A percentile compares a stretch with the other conserved stretches of the same genome.
These are phyloP conservation scores for Escallonia herrerae DNA, from an alignment of 129 eudicot genomes.

Conservation along the genomic window DNA sequence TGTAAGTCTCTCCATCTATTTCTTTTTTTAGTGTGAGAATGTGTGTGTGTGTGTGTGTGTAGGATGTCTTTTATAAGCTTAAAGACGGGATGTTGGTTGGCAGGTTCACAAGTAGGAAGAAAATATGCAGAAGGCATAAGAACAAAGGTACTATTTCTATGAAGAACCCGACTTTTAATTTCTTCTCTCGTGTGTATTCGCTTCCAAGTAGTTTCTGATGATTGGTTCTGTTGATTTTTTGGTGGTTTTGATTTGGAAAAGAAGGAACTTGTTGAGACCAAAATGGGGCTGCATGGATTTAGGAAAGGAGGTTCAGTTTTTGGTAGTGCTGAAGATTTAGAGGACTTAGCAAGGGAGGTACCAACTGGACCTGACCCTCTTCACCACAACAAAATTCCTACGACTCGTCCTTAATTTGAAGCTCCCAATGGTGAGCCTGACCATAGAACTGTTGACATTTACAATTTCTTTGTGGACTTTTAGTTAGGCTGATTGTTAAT, in stretches of 20 bases:
- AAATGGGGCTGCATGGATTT: neutral
- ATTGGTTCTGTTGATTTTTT: neutral
- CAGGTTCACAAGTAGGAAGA: neutral
- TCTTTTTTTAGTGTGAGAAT: too few species aligned
- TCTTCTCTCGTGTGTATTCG: too few species aligned
- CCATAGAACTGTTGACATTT: too few species aligned
- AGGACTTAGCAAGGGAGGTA: conserved; percentile 9
- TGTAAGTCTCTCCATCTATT: neutral
- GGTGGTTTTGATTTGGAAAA: too few species aligned
- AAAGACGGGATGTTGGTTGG: neutral
- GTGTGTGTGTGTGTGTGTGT: neutral
- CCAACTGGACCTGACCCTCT: too few species aligned
- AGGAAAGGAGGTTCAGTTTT: neutral
- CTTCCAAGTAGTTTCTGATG: too few species aligned
- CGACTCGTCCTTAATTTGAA: neutral
- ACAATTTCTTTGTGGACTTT: too few species aligned
- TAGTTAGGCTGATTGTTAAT: too few species aligned
- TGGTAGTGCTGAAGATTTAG: too few species aligned
- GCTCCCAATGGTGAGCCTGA: too few species aligned
- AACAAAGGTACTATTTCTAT: neutral
- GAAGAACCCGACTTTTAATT: neutral
- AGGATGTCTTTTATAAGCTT: neutral
- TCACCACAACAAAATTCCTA: conserved; percentile 8
- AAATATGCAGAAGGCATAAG: neutral
- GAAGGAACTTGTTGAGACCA: neutral